Evolutionary conservation across 2,329 filamentous ascomycete genomes (phyloP).

Genomic region (Fusarium kyushuense): DNA sequence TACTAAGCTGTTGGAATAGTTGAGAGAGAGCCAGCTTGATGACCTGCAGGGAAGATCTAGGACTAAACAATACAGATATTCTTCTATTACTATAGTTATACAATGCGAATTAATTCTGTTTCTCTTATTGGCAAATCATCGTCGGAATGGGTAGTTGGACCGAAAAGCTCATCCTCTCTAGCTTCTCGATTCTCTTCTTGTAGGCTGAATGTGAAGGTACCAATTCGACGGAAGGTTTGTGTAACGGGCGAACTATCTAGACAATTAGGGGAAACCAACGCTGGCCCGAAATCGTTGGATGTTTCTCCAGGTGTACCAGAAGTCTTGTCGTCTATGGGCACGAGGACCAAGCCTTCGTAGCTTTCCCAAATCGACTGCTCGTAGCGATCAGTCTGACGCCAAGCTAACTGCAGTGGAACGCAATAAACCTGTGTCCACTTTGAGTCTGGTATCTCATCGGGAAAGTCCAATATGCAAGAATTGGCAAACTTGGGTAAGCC

Average conservation of each 20-base stretch:
- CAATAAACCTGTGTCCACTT: neutral
- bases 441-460: neutral
- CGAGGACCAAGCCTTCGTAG: neutral
- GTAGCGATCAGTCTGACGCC: slow-evolving; percentile 13
- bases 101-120: neutral
- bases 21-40: too few species aligned
- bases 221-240: neutral
- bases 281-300: accelerated
- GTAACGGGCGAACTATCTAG: neutral
- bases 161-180: neutral
- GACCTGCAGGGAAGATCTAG: too few species aligned
- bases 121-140: neutral
- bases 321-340: neutral
- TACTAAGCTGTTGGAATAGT: too few species aligned
- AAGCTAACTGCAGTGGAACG: neutral
- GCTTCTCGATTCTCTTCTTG: neutral
- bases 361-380: slow-evolving; percentile 15
- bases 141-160: neutral
- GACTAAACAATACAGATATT: too few species aligned
- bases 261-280: accelerated
- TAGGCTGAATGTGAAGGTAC: slow-evolving; percentile 7
- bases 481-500: neutral
- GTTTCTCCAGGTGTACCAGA: too few species aligned
- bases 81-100: neutral
- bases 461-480: neutral